phyloP scores from a whole-genome alignment of 176 grass and related monocot genomes.

The Eragrostis nindensis region DNA sequence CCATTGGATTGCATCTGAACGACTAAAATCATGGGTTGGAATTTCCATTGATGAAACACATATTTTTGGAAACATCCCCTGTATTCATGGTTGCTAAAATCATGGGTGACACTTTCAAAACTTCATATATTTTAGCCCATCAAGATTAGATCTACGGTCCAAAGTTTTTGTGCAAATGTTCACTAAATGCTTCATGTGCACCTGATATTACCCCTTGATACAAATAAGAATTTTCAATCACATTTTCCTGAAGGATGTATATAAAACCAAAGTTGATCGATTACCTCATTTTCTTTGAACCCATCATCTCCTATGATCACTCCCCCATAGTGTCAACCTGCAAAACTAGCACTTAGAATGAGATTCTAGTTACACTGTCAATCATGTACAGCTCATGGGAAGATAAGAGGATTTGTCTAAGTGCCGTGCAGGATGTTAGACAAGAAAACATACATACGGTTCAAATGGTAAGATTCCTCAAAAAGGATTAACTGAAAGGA shows the following conservation, averaged over 20 bases:
- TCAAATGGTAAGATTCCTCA: not conserved
- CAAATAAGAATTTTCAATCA: not conserved
- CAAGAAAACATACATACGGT: not conserved
- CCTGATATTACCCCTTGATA: too few species aligned
- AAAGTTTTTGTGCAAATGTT: too few species aligned
- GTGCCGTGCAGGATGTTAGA: not conserved
- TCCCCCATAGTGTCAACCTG: not conserved
- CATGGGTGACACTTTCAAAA: too few species aligned
- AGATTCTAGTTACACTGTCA: not conserved
- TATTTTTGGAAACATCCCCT: too few species aligned
- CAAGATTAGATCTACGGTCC: too few species aligned
- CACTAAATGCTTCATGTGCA: too few species aligned
- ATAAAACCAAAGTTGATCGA: not conserved
- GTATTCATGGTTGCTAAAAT: too few species aligned
- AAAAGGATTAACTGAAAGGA: too few species aligned
- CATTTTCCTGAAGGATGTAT: not conserved
- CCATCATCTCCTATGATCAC: not conserved
- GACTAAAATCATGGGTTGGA: too few species aligned
- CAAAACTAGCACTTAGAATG: not conserved
- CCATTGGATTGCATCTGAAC: too few species aligned
- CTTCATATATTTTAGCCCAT: too few species aligned
- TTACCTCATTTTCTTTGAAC: not conserved
- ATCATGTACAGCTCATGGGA: not conserved
- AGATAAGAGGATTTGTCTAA: not conserved
- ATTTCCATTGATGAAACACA: too few species aligned